Percentiles rank a stretch among this genome's conserved stretches.
phyloP scores from a whole-genome alignment of 768 basidiomycete genomes.

The Royoungia palumana region DNA sequence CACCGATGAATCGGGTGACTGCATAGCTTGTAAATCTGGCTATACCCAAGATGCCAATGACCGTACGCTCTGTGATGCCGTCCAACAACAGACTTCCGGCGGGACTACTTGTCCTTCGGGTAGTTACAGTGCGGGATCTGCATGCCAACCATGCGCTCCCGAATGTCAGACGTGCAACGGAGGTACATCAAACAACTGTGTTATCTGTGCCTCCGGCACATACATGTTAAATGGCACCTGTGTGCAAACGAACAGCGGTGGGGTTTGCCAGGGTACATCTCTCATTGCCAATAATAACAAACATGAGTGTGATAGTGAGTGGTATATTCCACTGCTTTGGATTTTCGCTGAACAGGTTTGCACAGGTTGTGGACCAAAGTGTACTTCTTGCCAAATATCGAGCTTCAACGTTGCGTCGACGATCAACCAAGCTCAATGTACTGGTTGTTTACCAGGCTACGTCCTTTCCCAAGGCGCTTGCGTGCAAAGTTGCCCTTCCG shows the following conservation, averaged over 20 bases:
- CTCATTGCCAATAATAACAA: slow-evolving; percentile 81
- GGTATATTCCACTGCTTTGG: not conserved
- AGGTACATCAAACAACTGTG: slow-evolving; percentile 64
- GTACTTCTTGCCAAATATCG: slow-evolving; percentile 72
- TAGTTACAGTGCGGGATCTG: slow-evolving; percentile 55
- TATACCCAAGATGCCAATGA: slow-evolving; percentile 68
- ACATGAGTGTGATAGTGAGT: slow-evolving; percentile 73
- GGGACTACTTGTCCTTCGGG: slow-evolving; percentile 62
- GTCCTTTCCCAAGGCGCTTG: slow-evolving; percentile 71
- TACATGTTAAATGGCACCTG: slow-evolving; percentile 69
- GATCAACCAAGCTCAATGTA: slow-evolving; percentile 64
- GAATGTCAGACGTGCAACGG: slow-evolving; percentile 72
- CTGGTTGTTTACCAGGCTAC: slow-evolving; percentile 73
- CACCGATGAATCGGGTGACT: slow-evolving; percentile 63
- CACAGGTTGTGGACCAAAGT: slow-evolving; percentile 78
- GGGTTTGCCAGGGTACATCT: slow-evolving; percentile 69
- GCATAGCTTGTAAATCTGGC: slow-evolving; percentile 66
- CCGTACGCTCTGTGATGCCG: slow-evolving; percentile 59
- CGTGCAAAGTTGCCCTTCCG: slow-evolving; percentile 65
- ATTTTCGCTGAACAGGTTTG: not conserved
- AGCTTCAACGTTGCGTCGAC: slow-evolving; percentile 70
- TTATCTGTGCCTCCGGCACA: slow-evolving; percentile 59
- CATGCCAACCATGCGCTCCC: slow-evolving; percentile 59
- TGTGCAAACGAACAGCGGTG: slow-evolving; percentile 59
- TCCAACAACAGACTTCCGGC: slow-evolving; percentile 45